phyloP scores from a whole-genome alignment of 2,329 filamentous ascomycete species.

The Pseudogymnoascus sp. region DNA sequence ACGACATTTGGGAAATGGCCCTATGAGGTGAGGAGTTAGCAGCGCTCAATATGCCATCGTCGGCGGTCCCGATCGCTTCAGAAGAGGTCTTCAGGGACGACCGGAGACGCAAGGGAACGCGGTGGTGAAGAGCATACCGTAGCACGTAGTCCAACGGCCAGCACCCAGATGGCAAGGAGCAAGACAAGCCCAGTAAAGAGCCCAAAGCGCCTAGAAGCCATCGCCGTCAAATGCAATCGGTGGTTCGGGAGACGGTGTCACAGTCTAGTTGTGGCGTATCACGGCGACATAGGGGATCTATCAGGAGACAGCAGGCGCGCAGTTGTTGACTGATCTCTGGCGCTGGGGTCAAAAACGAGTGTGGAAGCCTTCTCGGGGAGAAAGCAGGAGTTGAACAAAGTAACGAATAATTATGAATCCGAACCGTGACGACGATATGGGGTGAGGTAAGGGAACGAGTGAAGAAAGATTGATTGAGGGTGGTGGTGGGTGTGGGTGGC shows the following conservation, averaged over 20 bases:
- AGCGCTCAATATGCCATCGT: neutral
- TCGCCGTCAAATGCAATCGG: slow-evolving; percentile 6
- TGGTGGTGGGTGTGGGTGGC: slow-evolving; percentile 4
- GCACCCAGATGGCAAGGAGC: neutral
- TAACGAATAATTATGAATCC: neutral
- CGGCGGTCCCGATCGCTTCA: neutral
- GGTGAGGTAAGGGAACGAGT: neutral
- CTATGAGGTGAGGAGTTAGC: neutral
- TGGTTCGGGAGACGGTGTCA: slow-evolving; percentile 3
- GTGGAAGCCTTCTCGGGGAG: neutral
- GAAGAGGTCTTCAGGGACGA: neutral
- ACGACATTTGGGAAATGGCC: slow-evolving; percentile 2
- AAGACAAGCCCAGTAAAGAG: slow-evolving; percentile 2
- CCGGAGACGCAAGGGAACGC: neutral
- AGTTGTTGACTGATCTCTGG: neutral
- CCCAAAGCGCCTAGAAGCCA: slow-evolving; percentile 5
- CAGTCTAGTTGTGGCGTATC: slow-evolving; percentile 7
- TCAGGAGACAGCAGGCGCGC: neutral
- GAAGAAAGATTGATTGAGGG: slow-evolving; percentile 1
- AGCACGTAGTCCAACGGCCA: neutral
- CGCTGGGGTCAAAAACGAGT: slow-evolving; percentile 3
- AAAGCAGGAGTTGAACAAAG: neutral
- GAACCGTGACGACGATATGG: neutral
- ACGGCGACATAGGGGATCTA: slow-evolving; percentile 7
- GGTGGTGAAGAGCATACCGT: neutral